These are phyloP conservation scores for Chlorella sp. DNA, from an alignment of 139 green algal genomes.

Conservation along the genomic window DNA sequence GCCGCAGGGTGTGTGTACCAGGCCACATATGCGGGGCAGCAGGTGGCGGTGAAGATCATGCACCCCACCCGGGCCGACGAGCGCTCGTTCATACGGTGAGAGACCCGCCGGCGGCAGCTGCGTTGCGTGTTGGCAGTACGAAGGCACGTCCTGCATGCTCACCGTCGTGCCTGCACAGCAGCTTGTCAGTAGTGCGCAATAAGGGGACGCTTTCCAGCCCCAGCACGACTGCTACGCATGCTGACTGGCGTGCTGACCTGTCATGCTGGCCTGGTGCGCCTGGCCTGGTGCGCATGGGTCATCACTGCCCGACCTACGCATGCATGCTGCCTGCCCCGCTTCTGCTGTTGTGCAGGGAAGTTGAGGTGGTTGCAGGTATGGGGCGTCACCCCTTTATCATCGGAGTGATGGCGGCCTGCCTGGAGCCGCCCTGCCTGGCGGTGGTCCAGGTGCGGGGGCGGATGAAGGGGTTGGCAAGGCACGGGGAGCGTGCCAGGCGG, in stretches of 20 bases:
- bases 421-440: slow-evolving; percentile 21
- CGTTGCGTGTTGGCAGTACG: no score
- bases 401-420: slow-evolving; percentile 31
- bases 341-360: slow-evolving; percentile 18
- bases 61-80: slow-evolving; percentile 32
- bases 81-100: neutral
- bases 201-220: no score
- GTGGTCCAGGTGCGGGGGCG: slow-evolving; percentile 33
- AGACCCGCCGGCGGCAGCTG: no score
- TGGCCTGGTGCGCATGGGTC: no score
- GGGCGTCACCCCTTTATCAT: slow-evolving; percentile 29
- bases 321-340: neutral
- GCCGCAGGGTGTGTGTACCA: slow-evolving; percentile 28
- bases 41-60: slow-evolving; percentile 44
- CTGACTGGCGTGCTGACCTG: no score
- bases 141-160: no score
- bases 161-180: neutral
- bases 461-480: neutral
- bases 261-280: no score
- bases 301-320: no score
- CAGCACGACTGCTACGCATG: no score
- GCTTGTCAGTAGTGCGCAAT: neutral
- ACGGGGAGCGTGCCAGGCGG: neutral
- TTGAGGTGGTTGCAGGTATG: slow-evolving; percentile 32
- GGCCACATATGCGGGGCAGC: slow-evolving; percentile 11